Evolutionary conservation across 73 alveolate genomes (phyloP), one percentile per base, ranked within the genome.

Genomic region (Urostyla sp.): DNA sequence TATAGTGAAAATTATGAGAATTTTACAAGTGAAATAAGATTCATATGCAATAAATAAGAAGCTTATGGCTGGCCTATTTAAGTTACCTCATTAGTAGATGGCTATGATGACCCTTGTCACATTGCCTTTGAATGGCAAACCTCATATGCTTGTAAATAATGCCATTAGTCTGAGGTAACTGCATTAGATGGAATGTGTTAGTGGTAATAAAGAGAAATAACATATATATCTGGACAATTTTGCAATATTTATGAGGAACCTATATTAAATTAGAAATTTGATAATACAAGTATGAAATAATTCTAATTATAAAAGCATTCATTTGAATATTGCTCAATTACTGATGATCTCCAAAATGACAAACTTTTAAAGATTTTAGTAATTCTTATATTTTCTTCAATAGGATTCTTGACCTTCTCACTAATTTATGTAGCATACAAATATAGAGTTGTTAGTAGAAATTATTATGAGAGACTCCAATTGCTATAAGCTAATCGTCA

Each of bases 31-130:
- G 83, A 69, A 32, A 69, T 69, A 11, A 69, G 72, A 49, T 69
- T 69, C 48, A 31, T 69, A 0, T 69, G 83, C 31, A 69, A 69
- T 69, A 7, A 5, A 23, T 36, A 69, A 2, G 83, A 69, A 32
- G 37, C n/a, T 2, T 67, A 69, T 4, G 83, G 83, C 21, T 69
- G 83, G 83, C 83, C 83, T 13, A n/a, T n/a, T n/a, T n/a, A 24
- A 4, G 2, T 49, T 5, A 63, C 8, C 8, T 1, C 27, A 10
- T 15, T 1, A 15, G 60, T n/a, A n/a, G 63, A 11, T 8, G 69
- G 6, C 16, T 66, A 66, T 4, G 30, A 27, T 24, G 31, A 20
- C 32, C 23, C 26, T 7, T 69, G 83, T 34, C 67, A 69, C 30
- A 2, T 5, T 37, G 52, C 27, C 2, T 69, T 69, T 13, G 55